Evolutionary conservation across 176 grass and related monocot species (phyloP), one percentile per base, ranked within the genome.

Genomic region (Typha latifolia): DNA sequence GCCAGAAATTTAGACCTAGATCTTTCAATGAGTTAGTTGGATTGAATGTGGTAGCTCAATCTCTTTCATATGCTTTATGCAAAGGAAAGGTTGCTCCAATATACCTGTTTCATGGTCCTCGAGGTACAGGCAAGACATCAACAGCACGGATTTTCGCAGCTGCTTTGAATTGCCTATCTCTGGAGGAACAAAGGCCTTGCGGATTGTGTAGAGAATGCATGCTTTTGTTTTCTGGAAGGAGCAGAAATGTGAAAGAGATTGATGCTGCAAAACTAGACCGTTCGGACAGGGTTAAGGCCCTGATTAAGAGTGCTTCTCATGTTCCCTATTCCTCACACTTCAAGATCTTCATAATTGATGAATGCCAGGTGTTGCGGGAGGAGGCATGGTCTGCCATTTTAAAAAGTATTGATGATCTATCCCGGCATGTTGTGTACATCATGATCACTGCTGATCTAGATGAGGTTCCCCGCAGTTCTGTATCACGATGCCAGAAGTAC

Each of bases 41-140:
- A 43, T 76, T 90, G 27, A 87, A 82, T 78, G 85, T 92, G 43
- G 94, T 92, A 67, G 77, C 83, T 66, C 89, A 97, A 66, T 86
- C 85, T 56, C 88, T 97, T 80, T 78, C 92, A 68, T 86, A 90
- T 69, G 87, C 94, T 10, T 86, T 70, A 63, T 84, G 75, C 66
- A 97, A 97, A 82, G 85, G 85, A 79, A 97, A 97, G 62, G 81
- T 97, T 67, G 80, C 94, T 68, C 89, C 94, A 68, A 82, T 97
- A 75, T 97, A 97, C 76, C 52, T 92, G 67, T 97, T 97, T 66
- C 94, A 97, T 75, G 94, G 94, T 7, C 88, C 89, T 48, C 76
- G 86, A 32, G 94, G 94, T 23, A 92, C 89, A 48, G 94, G 94
- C 63, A 97, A 97, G 78, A 92, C 94, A 5, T 86, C 88, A 32